Evolutionary conservation across 805 yeast genomes (phyloP), one percentile per base, ranked within the genome.

Genomic region (Wickerhamiella musiphila): DNA sequence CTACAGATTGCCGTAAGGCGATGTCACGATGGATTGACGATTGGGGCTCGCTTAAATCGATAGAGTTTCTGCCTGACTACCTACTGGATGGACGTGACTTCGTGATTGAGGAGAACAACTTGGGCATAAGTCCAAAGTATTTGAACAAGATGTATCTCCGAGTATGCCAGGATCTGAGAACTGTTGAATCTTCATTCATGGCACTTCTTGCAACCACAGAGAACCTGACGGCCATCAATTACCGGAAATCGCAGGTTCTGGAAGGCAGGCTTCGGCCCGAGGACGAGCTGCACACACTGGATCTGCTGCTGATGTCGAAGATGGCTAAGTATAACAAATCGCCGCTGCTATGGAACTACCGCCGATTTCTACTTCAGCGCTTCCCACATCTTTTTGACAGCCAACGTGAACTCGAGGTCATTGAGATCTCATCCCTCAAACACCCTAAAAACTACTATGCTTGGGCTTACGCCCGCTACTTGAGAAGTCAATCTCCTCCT

Each of bases 371-470:
- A 6, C 32, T 47, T n/a, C 11, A 17, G 10, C n/a, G 18, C 2
- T 19, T 24, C 21, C 26, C 11, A 2, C 20, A n/a, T 6, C 5
- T 4, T 4, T n/a, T 36, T 6, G 22, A 32, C n/a, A 12, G 35
- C 5, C 33, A 34, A 3, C 29, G 29, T 4, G 60, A 58, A 37
- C 31, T 48, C 20, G 34, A 32, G 11, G 33, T 48, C 2, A 52
- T 65, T 1, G 33, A 51, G 2, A 31, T 29, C 6, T 61, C 72
- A 0, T 56, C 57, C 0, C 44, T 37, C 16, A 37, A 45, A 9
- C 73, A 67, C 40, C 61, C 60, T 7, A 43, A 56, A 26, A 68
- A 65, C 43, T 67, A 67, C 42, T 66, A 66, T 34, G 68, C 70
- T 1, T 57, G 65, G 58, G 43, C 49, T n/a, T 51, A 56, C 35